Conservation (phyloP, 2,329 filamentous ascomycete genomes). For the Fusarium mangiferae region DNA sequence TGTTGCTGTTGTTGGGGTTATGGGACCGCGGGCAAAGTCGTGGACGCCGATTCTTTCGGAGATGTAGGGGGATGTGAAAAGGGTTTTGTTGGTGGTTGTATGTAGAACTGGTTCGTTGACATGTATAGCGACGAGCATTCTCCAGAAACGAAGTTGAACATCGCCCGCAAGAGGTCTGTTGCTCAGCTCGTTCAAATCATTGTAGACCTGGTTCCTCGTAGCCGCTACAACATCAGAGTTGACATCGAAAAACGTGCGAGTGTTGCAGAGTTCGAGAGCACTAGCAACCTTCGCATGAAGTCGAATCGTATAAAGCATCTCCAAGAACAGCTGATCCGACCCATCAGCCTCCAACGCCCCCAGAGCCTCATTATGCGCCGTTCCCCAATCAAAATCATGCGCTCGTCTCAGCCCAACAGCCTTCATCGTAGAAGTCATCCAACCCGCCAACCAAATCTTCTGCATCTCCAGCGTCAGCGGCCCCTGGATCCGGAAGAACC, state of each 20-base stretch:
- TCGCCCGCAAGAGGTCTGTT: constrained; percentile 12
- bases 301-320: constrained; percentile 8
- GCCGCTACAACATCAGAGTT: not conserved
- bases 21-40: constrained; percentile 11
- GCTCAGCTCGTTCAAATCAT: not conserved
- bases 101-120: constrained; percentile 21
- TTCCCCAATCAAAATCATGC: constrained; percentile 11
- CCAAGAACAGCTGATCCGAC: constrained; percentile 8
- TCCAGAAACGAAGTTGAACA: constrained; percentile 23
- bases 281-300: constrained; percentile 10
- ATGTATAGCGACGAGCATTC: constrained; percentile 8
- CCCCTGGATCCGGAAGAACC: constrained; percentile 23
- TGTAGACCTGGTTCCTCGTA: not conserved
- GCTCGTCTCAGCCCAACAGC: constrained; percentile 1
- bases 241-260: not conserved
- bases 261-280: constrained; percentile 8
- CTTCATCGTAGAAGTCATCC: constrained; percentile 19
- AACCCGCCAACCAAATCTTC: constrained; percentile 17
- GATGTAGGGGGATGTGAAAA: constrained; percentile 22
- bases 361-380: constrained; percentile 17
- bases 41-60: constrained; percentile 20
- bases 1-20: not conserved
- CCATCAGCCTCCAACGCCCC: not conserved
- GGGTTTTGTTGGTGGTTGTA: constrained; percentile 21
- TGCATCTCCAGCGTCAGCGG: constrained; percentile 18